Base-by-base conservation (phyloP, 179 eudicot species). In the Monotropa hypopitys region DNA sequence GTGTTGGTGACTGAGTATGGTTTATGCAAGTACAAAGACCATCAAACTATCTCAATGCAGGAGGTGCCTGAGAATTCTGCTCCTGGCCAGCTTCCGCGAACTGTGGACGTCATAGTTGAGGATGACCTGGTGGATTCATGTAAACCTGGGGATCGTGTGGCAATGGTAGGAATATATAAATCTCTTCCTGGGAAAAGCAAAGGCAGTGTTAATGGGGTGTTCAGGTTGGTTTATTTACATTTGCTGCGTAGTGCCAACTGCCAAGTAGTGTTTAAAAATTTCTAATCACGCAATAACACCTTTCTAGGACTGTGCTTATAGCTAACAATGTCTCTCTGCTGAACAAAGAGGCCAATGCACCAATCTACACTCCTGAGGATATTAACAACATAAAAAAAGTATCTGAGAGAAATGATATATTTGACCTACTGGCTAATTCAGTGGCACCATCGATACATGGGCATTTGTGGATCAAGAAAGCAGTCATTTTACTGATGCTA, bases 111-210 rank as follows among this genome's bases (percentile, higher is more conserved):
- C 83, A 88, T 96, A 46, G 92, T 89, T 67, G 99, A 96, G 85
- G 99, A 96, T 81, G 99, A 96, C 80, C 79, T 96, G 76, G 99
- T 96, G 70, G 99, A 96, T 87, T 81, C 97, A 49, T 93, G 99
- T 88, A 96, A 96, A 81, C 98, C 99, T 47, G 99, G 99, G 76
- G 99, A 96, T 72, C 97, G 98, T 71, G 99, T 96, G 85, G 96
- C 97, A 49, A 86, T 96, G 69, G 96, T 89, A 83, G 99, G 98
- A 42, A 87, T 90, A 79, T 96, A 96, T 82, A 96, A 96, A 88
- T 98, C 99, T 62, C 88, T 96, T 78, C 96, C 99, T 70, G 98
- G 98, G 4, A 90, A 84, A 87, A 96, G 90, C 86, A 90, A 92
- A 87, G 99, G 99, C 75, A 86, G 98, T 81, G 90, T 96, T 72